Conservation (phyloP, 2,329 filamentous ascomycete species). For the Fusarium sulawesiense region DNA sequence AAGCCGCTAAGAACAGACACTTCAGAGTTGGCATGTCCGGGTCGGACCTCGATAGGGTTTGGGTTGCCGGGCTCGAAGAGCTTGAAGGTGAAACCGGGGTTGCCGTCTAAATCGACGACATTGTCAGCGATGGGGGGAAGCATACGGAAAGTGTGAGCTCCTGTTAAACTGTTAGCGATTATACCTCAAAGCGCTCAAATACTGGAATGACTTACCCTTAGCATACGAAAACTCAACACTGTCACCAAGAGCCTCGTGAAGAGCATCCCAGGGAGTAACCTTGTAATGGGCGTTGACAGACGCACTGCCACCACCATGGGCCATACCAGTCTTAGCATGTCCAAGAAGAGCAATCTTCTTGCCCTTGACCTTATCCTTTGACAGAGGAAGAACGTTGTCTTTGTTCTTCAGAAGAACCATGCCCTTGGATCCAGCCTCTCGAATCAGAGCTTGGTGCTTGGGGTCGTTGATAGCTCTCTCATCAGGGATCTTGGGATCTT, state of each 20-base stretch:
- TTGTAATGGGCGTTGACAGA: constrained; percentile 52
- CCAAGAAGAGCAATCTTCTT: constrained; percentile 51
- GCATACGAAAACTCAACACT: constrained; percentile 47
- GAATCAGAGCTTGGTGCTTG: constrained; percentile 48
- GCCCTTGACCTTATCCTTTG: constrained; percentile 49
- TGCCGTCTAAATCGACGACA: constrained; percentile 49
- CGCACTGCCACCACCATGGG: constrained; percentile 55
- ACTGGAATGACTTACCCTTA: constrained; percentile 34
- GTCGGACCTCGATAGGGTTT: constrained; percentile 40
- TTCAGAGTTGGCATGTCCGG: constrained; percentile 45
- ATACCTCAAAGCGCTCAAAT: accelerated
- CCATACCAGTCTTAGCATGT: constrained; percentile 50
- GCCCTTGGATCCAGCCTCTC: constrained; percentile 59
- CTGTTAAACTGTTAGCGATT: constrained; percentile 21
- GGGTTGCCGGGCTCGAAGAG: constrained; percentile 46
- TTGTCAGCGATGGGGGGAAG: constrained; percentile 44
- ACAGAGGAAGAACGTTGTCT: constrained; percentile 66
- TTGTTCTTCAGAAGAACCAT: constrained; percentile 74
- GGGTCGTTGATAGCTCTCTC: constrained; percentile 49
- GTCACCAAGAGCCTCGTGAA: constrained; percentile 45
- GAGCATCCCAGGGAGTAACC: constrained; percentile 51
- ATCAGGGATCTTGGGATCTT: constrained; percentile 45
- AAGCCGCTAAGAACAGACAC: constrained; percentile 40
- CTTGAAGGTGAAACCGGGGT: constrained; percentile 49
- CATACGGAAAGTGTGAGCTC: constrained; percentile 45